Percentiles rank a stretch among this genome's conserved stretches.
Evolutionary conservation across 1,284 basidiomycete genomes (phyloP).

Genomic region (Pseudozyma pruni): DNA sequence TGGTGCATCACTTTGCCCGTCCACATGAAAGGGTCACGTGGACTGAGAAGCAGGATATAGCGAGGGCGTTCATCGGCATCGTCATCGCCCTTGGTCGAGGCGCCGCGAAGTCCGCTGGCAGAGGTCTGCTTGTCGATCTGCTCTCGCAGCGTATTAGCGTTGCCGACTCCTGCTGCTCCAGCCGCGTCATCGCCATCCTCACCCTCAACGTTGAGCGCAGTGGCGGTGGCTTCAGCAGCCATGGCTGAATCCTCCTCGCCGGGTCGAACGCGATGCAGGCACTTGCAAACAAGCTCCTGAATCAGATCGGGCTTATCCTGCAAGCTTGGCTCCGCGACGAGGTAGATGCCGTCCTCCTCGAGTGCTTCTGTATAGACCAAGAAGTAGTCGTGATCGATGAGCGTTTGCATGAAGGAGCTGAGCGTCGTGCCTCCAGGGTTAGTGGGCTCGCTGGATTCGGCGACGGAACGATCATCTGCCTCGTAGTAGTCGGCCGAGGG

Average conservation of each 20-base stretch:
- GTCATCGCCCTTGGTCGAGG: constrained; percentile 54
- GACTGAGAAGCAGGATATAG: constrained; percentile 88
- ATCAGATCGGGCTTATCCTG: constrained; percentile 84
- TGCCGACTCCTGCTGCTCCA: constrained; percentile 12
- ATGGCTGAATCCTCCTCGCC: constrained; percentile 45
- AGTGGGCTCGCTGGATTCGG: constrained; percentile 16
- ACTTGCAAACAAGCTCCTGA: constrained; percentile 83
- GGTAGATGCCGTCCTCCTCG: constrained; percentile 92
- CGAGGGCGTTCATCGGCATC: constrained; percentile 68
- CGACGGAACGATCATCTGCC: constrained; percentile 23
- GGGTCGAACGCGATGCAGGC: constrained; percentile 70
- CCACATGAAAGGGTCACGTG: constrained; percentile 90
- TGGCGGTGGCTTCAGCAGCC: constrained; percentile 36
- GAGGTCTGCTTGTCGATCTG: constrained; percentile 36
- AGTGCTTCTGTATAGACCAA: constrained; percentile 90
- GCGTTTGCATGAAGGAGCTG: constrained; percentile 80
- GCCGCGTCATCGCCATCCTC: constrained; percentile 36
- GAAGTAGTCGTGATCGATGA: constrained; percentile 90
- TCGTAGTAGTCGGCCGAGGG: constrained; percentile 45
- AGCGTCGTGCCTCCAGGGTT: constrained; percentile 71
- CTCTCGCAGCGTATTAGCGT: constrained; percentile 32
- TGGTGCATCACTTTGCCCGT: constrained; percentile 81
- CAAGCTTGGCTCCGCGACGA: constrained; percentile 85
- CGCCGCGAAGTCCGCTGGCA: constrained; percentile 64
- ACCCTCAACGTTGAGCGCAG: constrained; percentile 38